Evolutionary conservation across 2,329 filamentous ascomycete species (phyloP).

Genomic region (Cryphonectria carpinicola): DNA sequence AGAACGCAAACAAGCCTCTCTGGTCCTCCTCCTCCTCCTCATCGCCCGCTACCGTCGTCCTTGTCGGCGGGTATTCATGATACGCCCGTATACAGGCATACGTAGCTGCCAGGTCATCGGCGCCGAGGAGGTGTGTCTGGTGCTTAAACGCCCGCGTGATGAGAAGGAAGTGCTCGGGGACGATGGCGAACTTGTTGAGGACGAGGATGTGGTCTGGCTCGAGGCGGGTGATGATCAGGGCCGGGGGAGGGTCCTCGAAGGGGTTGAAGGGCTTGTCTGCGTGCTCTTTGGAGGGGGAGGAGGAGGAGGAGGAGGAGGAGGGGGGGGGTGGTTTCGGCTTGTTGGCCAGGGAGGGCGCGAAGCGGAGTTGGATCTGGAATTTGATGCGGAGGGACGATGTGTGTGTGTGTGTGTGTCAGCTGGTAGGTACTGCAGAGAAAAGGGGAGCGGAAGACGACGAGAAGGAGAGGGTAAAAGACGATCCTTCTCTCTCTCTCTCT

Average conservation of each 20-base stretch:
- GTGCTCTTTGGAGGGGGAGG: slow-evolving; percentile 27
- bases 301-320: slow-evolving; percentile 19
- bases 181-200: slow-evolving; percentile 76
- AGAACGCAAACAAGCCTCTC: slow-evolving; percentile 64
- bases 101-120: slow-evolving; percentile 62
- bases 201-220: slow-evolving; percentile 64
- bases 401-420: not conserved
- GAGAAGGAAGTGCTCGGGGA: slow-evolving; percentile 73
- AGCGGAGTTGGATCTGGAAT: slow-evolving; percentile 71
- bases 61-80: slow-evolving; percentile 28
- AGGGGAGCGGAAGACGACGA: not conserved
- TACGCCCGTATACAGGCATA: slow-evolving; percentile 66
- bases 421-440: not conserved
- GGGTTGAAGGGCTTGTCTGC: slow-evolving; percentile 58
- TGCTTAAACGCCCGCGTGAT: slow-evolving; percentile 64
- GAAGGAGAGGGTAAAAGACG: not conserved
- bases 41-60: slow-evolving; percentile 26
- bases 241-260: slow-evolving; percentile 62
- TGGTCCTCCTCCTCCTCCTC: slow-evolving; percentile 26
- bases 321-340: slow-evolving; percentile 57
- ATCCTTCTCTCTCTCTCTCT: not conserved
- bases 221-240: slow-evolving; percentile 58
- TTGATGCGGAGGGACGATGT: not conserved
- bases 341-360: slow-evolving; percentile 68
- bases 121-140: slow-evolving; percentile 68